Percentiles rank a stretch among this genome's conserved stretches.
Conservation (phyloP, 192 early-diverging fungal genomes). For the Phlyctochytrium arcticum region DNA sequence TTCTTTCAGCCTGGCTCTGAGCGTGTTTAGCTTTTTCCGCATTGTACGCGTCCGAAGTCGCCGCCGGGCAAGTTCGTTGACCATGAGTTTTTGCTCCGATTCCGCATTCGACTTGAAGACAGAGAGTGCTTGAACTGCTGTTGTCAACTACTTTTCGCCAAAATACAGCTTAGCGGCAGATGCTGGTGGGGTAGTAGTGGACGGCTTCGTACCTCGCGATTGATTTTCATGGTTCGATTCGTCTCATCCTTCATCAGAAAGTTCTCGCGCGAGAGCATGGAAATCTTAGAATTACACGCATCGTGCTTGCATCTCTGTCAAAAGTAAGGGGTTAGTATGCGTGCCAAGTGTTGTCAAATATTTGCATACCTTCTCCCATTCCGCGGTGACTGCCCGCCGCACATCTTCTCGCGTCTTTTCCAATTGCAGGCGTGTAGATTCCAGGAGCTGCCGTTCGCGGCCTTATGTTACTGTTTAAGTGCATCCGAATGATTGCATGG, state of each 20-base stretch:
- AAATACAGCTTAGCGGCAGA: no score
- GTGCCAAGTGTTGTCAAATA: neutral
- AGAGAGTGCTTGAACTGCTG: conserved; percentile 20
- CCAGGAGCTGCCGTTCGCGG: conserved; percentile 20
- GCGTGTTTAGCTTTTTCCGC: conserved; percentile 10
- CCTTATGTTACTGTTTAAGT: no score
- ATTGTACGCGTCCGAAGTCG: conserved; percentile 19
- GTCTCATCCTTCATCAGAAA: conserved; percentile 28
- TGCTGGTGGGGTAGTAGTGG: no score
- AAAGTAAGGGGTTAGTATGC: neutral
- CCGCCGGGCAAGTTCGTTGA: conserved; percentile 31
- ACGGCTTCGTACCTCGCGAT: conserved; percentile 15
- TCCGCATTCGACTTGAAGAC: conserved; percentile 12
- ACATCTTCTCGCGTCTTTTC: conserved; percentile 28
- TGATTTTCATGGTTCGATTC: conserved; percentile 14
- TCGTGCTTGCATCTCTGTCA: conserved; percentile 21
- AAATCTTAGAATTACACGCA: conserved; percentile 22
- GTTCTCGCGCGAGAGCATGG: conserved; percentile 27
- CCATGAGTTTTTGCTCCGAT: conserved; percentile 25
- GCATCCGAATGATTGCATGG: neutral
- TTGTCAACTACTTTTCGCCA: conserved; percentile 21
- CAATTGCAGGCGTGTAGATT: conserved; percentile 19
- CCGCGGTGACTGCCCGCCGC: conserved; percentile 16
- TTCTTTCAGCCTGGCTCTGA: neutral
- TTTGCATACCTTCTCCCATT: conserved; percentile 29